These are phyloP conservation scores for Actinidia arguta DNA, from an alignment of 179 eudicot genomes.

Conservation along the genomic window DNA sequence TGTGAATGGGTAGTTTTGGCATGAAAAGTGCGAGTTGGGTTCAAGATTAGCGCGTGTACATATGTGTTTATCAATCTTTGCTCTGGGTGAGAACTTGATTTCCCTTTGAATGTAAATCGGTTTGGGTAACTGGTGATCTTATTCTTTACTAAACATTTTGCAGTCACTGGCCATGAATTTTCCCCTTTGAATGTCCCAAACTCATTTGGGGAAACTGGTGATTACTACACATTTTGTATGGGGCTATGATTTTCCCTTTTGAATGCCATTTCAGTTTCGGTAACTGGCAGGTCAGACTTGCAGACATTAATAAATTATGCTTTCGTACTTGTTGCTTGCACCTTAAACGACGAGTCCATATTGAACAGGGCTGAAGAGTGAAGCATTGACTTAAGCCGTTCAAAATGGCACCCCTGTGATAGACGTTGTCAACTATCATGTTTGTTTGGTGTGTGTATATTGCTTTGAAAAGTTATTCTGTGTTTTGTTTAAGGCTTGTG, in stretches of 20 bases:
- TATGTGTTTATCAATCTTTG: background rate
- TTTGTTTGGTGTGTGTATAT: slow-evolving; percentile 4
- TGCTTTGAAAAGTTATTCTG: background rate
- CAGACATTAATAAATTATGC: background rate
- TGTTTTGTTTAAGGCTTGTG: background rate
- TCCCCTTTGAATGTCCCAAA: too few species aligned
- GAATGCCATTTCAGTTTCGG: background rate
- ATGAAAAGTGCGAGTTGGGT: too few species aligned
- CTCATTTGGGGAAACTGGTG: background rate
- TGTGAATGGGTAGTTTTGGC: too few species aligned
- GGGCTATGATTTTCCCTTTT: background rate
- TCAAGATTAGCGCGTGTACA: too few species aligned
- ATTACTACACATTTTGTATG: background rate
- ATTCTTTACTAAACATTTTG: background rate
- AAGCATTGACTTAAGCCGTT: background rate
- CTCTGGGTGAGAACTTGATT: background rate
- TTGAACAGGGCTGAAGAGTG: background rate
- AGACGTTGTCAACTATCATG: background rate
- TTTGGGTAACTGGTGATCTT: background rate
- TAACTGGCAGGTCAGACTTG: background rate
- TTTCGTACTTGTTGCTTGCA: background rate
- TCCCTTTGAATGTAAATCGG: background rate
- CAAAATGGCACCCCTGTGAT: background rate
- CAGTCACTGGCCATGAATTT: background rate
- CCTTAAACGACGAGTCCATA: background rate